These are phyloP conservation scores for Populus davidiana DNA, from an alignment of 345 rosid species.

Conservation along the genomic window DNA sequence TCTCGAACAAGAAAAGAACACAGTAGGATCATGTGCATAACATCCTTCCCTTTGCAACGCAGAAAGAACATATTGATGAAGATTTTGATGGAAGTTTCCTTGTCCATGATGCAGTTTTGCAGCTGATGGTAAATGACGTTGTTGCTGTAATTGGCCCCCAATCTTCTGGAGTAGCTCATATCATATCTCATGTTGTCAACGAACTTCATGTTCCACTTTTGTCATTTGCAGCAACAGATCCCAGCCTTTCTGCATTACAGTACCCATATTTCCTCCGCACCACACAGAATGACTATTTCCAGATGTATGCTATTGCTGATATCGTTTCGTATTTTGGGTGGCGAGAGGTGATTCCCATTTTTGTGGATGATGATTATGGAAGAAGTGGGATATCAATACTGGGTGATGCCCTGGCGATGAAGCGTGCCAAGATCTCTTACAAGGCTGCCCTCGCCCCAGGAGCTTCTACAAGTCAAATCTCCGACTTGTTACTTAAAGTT, in stretches of 20 bases:
- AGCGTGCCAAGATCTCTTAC: slow-evolving; percentile 65
- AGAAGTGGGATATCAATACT: slow-evolving; percentile 69
- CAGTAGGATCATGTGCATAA: neutral
- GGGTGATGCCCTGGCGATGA: slow-evolving; percentile 74
- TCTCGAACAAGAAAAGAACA: neutral
- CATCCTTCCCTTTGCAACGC: too few relatives aligned
- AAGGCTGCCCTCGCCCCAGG: slow-evolving; percentile 72
- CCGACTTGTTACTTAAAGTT: slow-evolving; percentile 49
- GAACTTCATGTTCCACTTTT: slow-evolving; percentile 68
- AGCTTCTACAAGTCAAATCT: slow-evolving; percentile 42
- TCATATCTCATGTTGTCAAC: slow-evolving; percentile 67
- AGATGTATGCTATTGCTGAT: slow-evolving; percentile 86
- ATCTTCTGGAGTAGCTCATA: slow-evolving; percentile 86
- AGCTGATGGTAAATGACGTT: slow-evolving; percentile 71
- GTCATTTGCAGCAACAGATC: slow-evolving; percentile 73
- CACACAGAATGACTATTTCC: slow-evolving; percentile 58
- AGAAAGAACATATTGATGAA: slow-evolving; percentile 8
- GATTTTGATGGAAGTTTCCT: slow-evolving; percentile 31
- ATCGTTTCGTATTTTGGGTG: slow-evolving; percentile 55
- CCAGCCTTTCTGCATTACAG: slow-evolving; percentile 55
- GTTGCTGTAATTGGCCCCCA: slow-evolving; percentile 85
- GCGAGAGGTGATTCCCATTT: slow-evolving; percentile 82
- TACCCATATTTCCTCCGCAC: slow-evolving; percentile 67
- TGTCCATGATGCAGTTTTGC: slow-evolving; percentile 63
- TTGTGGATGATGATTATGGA: slow-evolving; percentile 89